phyloP scores from a whole-genome alignment of 2,329 filamentous ascomycete species.

The Calonectria pteridis region DNA sequence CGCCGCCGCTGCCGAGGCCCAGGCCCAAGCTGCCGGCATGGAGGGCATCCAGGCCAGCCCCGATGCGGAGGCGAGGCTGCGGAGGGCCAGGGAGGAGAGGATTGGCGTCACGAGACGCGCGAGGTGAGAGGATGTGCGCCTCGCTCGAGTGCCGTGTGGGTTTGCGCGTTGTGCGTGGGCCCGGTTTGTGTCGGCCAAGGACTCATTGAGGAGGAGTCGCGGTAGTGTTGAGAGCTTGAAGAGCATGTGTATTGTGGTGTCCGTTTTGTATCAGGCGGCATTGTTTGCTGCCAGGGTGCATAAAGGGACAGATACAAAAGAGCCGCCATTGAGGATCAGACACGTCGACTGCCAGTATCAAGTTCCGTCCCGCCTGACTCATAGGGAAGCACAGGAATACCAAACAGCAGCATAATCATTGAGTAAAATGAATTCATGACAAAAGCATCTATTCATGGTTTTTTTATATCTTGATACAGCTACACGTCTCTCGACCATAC shows the following conservation, averaged over 20 bases:
- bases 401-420: neutral
- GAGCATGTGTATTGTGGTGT: neutral
- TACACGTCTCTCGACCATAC: neutral
- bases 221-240: neutral
- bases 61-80: constrained; percentile 40
- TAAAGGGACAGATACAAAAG: neutral
- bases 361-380: neutral
- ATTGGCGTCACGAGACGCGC: constrained; percentile 50
- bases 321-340: neutral
- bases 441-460: neutral
- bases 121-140: constrained; percentile 13
- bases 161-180: neutral
- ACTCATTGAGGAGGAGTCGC: neutral
- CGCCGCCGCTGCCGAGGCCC: constrained; percentile 40
- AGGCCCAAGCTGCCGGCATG: constrained; percentile 40
- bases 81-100: constrained; percentile 53
- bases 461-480: neutral
- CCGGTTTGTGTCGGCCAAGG: neutral
- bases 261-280: neutral
- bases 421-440: neutral
- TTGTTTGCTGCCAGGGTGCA: neutral
- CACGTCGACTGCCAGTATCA: neutral
- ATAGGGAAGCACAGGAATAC: neutral
- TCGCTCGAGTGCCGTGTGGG: neutral
- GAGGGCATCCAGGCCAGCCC: constrained; percentile 47